These are phyloP conservation scores for Amanita pallidorosea DNA, from an alignment of 768 basidiomycete species.

Conservation along the genomic window DNA sequence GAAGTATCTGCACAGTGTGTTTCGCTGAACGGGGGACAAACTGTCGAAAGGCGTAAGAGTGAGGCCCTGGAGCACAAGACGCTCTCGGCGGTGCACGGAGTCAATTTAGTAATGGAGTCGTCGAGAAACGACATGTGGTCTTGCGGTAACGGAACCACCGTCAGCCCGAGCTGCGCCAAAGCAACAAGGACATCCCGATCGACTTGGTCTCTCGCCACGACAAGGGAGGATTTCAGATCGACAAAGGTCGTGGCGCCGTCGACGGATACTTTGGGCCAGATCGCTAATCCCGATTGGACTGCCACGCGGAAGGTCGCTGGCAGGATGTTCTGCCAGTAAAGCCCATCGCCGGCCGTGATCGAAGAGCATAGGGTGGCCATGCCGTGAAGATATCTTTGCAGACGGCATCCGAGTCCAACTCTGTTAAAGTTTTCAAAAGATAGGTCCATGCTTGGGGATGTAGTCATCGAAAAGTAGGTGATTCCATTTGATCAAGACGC, in stretches of 20 bases:
- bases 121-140: slow-evolving; percentile 20
- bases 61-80: slow-evolving; percentile 18
- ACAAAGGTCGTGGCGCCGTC: neutral
- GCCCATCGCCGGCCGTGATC: slow-evolving; percentile 25
- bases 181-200: slow-evolving; percentile 14
- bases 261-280: slow-evolving; percentile 4
- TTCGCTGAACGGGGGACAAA: slow-evolving; percentile 4
- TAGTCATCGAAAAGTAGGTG: slow-evolving; percentile 29
- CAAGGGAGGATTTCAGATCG: slow-evolving; percentile 9
- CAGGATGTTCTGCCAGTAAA: slow-evolving; percentile 28
- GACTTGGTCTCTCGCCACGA: slow-evolving; percentile 15
- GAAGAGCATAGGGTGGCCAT: slow-evolving; percentile 26
- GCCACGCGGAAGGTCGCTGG: slow-evolving; percentile 17
- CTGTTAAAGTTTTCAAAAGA: slow-evolving; percentile 21
- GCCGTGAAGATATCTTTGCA: slow-evolving; percentile 21
- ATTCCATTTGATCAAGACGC: slow-evolving; percentile 39
- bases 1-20: slow-evolving; percentile 21
- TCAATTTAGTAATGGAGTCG: slow-evolving; percentile 9
- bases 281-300: slow-evolving; percentile 6
- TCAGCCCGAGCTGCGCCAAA: slow-evolving; percentile 22
- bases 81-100: slow-evolving; percentile 20
- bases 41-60: slow-evolving; percentile 3
- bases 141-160: slow-evolving; percentile 23
- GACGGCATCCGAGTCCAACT: slow-evolving; percentile 4
- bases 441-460: slow-evolving; percentile 32